Evolutionary conservation across 352 stramenopile species (phyloP).

Genomic region (Blastocystis sp.): DNA sequence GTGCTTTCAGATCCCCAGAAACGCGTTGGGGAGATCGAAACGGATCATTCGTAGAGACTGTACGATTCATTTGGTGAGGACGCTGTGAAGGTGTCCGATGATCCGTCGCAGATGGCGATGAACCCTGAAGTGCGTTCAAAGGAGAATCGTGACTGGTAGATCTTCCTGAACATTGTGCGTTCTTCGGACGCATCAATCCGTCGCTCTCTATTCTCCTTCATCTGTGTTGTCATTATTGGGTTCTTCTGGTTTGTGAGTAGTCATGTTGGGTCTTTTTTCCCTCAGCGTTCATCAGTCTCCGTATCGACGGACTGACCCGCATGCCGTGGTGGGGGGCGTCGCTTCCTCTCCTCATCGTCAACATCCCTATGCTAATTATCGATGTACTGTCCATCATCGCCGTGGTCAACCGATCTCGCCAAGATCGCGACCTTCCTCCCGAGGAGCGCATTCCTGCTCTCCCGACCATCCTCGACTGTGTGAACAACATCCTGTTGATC

Average conservation of each 20-base stretch:
- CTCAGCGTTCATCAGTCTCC: neutral
- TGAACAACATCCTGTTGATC: conserved; percentile 44
- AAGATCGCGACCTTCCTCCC: neutral
- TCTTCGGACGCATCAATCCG: neutral
- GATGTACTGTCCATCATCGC: neutral
- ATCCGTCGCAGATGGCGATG: conserved; percentile 21
- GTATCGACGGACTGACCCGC: neutral
- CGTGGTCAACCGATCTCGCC: neutral
- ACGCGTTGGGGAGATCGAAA: neutral
- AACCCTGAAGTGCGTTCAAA: neutral
- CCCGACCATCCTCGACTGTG: neutral
- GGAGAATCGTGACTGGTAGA: neutral
- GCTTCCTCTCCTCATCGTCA: neutral
- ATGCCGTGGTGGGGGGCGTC: conserved; percentile 19
- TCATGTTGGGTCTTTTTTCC: neutral
- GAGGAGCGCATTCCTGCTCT: neutral
- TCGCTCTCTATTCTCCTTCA: neutral
- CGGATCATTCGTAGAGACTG: neutral
- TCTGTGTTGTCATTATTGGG: neutral
- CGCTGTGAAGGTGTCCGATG: conserved; percentile 5
- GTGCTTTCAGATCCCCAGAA: conserved; percentile 50
- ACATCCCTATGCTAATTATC: neutral
- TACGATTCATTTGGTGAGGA: conserved; percentile 41
- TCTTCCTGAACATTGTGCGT: conserved; percentile 16
- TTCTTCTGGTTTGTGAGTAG: conserved; percentile 42